These are phyloP conservation scores for Wickerhamiella pararugosa DNA, from an alignment of 1,139 yeast species.

Conservation along the genomic window DNA sequence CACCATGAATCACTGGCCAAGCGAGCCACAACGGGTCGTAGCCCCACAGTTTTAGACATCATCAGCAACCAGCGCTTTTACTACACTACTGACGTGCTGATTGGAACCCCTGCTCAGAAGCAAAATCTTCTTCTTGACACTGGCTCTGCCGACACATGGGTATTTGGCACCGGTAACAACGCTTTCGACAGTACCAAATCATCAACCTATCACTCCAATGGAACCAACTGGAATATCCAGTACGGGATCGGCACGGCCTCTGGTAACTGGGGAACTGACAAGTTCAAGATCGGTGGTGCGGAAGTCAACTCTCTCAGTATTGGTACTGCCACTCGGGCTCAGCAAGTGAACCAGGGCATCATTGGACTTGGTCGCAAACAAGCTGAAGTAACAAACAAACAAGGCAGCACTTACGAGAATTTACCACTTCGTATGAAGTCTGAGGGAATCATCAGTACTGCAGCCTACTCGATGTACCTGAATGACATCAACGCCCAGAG, in stretches of 20 bases:
- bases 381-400: conserved; percentile 18
- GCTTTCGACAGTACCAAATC: conserved; percentile 34
- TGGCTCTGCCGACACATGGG: conserved; percentile 31
- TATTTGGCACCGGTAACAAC: conserved; percentile 22
- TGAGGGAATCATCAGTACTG: conserved; percentile 18
- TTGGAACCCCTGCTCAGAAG: conserved; percentile 27
- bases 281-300: conserved; percentile 28
- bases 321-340: conserved; percentile 34
- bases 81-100: conserved; percentile 23
- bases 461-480: conserved; percentile 43
- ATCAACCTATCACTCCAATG: conserved; percentile 32
- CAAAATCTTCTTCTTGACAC: conserved; percentile 28
- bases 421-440: conserved; percentile 16
- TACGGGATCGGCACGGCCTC: conserved; percentile 50
- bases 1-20: not conserved
- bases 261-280: conserved; percentile 45
- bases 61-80: conserved; percentile 24
- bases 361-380: conserved; percentile 41
- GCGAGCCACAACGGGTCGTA: conserved; percentile 1
- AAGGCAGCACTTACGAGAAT: conserved; percentile 16
- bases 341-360: conserved; percentile 33
- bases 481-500: conserved; percentile 27
- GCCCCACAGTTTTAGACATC: conserved; percentile 13
- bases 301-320: conserved; percentile 30
- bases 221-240: conserved; percentile 32